Base-by-base conservation (phyloP, 2,329 filamentous ascomycete genomes). In the Pyrenochaeta sp. region DNA sequence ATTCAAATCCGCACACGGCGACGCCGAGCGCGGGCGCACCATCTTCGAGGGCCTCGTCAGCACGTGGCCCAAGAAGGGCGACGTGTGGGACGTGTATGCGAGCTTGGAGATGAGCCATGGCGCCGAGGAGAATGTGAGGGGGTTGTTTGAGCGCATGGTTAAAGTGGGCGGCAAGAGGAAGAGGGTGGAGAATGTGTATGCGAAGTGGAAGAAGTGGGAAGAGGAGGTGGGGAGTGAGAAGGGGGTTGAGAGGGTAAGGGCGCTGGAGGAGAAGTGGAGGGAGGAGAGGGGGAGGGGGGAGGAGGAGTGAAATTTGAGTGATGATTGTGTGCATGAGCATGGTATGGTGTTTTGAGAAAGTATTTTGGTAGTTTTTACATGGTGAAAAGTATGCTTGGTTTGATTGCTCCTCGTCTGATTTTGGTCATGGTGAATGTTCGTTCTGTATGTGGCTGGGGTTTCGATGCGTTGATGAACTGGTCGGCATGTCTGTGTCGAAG, bases 201-300 rank as follows among this genome's bases (percentile, higher is more conserved):
- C 90, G 75, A 83, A 89, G 58, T 99, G 94, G 94, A 82, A 88
- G 44, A 84, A 88, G 57, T 97, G 90, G 83, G 94, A 99, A 77
- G 85, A 87, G 73, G 68, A 69, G 32, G 61, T 83, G 45, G 90
- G 89, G 2, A 83, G 86, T 64, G 76, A 80, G 51, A 89, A 89
- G 77, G 82, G 80, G 57, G 78, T 84, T 35, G 87, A 90, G 66
- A 81, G 80, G 58, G 89, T 91, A 32, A 85, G 84, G 66, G 85
- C 81, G 13, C 80, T 84, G 68, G 89, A 89, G 37, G 80, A 80
- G 62, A 85, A 87, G 65, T 93, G 86, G 80, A 85, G 86, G 27
- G 82, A 80, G 56, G 72, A 67, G 41, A 56, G 38, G 42, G 52
- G 36, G 11, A 44, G 23, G 6, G 53, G 47, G 21, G 50, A 28